Conservation (phyloP, 176 grass and related monocot genomes). For the Echinochloa phyllopogon region DNA sequence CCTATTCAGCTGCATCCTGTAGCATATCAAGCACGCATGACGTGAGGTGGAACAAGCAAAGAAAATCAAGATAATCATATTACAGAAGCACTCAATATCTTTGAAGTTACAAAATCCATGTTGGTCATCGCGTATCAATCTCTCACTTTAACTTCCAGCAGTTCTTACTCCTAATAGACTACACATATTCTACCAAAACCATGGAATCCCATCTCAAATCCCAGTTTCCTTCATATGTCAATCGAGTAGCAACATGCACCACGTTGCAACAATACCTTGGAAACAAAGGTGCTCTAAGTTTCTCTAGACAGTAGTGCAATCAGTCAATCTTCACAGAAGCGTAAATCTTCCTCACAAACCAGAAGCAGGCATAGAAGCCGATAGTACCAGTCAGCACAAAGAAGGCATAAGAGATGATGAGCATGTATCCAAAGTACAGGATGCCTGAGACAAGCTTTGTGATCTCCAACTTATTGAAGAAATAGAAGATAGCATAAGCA, state of each 20-base stretch:
- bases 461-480: slow-evolving; percentile 85
- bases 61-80: slow-evolving; percentile 10
- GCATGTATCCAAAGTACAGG: slow-evolving; percentile 86
- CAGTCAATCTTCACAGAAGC: slow-evolving; percentile 81
- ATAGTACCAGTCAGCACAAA: slow-evolving; percentile 82
- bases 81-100: slow-evolving; percentile 44
- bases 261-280: slow-evolving; percentile 36
- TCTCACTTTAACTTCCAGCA: slow-evolving; percentile 11
- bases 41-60: neutral
- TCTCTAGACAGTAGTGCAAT: slow-evolving; percentile 31
- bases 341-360: slow-evolving; percentile 82
- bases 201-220: slow-evolving; percentile 35
- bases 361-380: slow-evolving; percentile 85
- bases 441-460: slow-evolving; percentile 77
- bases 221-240: slow-evolving; percentile 35
- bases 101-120: slow-evolving; percentile 38
- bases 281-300: slow-evolving; percentile 23
- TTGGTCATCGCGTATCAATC: slow-evolving; percentile 1
- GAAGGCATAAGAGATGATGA: slow-evolving; percentile 80
- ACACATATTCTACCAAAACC: slow-evolving; percentile 56
- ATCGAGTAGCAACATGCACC: slow-evolving; percentile 28
- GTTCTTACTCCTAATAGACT: slow-evolving; percentile 51
- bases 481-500: slow-evolving; percentile 77
- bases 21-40: neutral
- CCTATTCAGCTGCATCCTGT: neutral